Percentiles rank a stretch among this genome's conserved stretches.
Evolutionary conservation across 2,329 filamentous ascomycete species (phyloP).

Genomic region (Microdochium trichocladiopsis): DNA sequence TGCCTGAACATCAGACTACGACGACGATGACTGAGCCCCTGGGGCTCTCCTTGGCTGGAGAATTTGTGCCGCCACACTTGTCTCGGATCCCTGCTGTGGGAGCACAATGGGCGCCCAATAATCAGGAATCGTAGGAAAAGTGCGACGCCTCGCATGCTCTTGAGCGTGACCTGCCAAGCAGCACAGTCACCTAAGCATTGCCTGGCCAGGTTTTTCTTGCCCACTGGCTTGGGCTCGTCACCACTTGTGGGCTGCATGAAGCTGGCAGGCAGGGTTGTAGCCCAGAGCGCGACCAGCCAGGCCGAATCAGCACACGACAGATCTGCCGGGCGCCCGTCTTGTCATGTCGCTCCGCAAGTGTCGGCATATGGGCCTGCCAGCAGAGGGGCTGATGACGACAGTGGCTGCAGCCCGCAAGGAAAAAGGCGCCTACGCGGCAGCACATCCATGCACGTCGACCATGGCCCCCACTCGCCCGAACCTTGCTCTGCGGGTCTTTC

Average conservation of each 20-base stretch:
- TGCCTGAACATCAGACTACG: not conserved
- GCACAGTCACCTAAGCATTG: too few relatives aligned
- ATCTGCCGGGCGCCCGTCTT: not conserved
- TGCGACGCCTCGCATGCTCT: too few relatives aligned
- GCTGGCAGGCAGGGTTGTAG: too few relatives aligned
- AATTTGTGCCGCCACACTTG: not conserved
- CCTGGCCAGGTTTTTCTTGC: too few relatives aligned
- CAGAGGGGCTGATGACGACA: not conserved
- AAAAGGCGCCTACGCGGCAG: not conserved
- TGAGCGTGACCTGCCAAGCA: too few relatives aligned
- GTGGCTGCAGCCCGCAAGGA: not conserved
- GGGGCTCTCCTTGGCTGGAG: not conserved
- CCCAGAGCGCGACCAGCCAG: too few relatives aligned
- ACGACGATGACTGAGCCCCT: not conserved
- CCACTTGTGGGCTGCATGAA: too few relatives aligned
- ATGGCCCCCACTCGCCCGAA: not conserved
- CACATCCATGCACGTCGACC: not conserved
- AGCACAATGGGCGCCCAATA: too few relatives aligned
- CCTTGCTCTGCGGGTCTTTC: not conserved
- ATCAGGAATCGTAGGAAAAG: too few relatives aligned
- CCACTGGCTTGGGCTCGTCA: too few relatives aligned
- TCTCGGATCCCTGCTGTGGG: too few relatives aligned
- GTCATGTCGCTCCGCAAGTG: not conserved
- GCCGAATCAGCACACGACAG: not conserved
- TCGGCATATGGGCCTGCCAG: not conserved